Base-by-base conservation (phyloP, 2,329 filamentous ascomycete genomes). In the Aspergillus piperis region DNA sequence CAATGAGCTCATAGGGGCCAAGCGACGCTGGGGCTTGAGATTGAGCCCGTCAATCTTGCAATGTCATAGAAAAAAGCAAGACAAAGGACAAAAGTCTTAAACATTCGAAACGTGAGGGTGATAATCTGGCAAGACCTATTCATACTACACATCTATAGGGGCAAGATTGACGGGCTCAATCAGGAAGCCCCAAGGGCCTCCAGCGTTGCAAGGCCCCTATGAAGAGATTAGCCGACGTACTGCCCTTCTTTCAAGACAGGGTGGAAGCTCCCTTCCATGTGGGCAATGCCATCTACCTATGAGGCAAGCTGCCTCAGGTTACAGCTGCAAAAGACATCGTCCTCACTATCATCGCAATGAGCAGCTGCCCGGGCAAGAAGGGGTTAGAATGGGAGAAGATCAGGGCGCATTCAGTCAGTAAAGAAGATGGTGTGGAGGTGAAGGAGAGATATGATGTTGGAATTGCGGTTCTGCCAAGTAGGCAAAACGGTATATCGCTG, bases 351-450 rank as follows among this genome's bases (percentile, higher is more conserved):
- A 32, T 69, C 54, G 52, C 38, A 5, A 65, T 63, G 56, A 67
- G 68, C 42, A 64, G 47, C 47, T 36, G n/a, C 8, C n/a, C 50
- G n/a, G 21, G 55, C 7, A 25, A 7, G 23, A 66, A 64, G 32
- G 70, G 68, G 38, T 67, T 63, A 41, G 65, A 68, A 15, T 67
- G 67, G 59, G 62, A 67, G n/a, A 75, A 69, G 58, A 68, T 71
- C 39, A 38, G 49, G 7, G 65, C 66, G 3, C 66, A 73, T 47
- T 68, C 64, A 17, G 56, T 52, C 3, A 63, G 59, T 3, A 74
- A 72, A 52, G 71, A 73, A 41, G 67, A 62, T 48, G 60, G 52
- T 15, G 57, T 66, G 36, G 66, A 68, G 6, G 48, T 64, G 38
- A 64, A 64, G 48, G 68, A 72, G 52, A 68, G 62, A 48, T 63